Base-by-base conservation (phyloP, 2,329 filamentous ascomycete genomes). In the Thelonectria blattea region DNA sequence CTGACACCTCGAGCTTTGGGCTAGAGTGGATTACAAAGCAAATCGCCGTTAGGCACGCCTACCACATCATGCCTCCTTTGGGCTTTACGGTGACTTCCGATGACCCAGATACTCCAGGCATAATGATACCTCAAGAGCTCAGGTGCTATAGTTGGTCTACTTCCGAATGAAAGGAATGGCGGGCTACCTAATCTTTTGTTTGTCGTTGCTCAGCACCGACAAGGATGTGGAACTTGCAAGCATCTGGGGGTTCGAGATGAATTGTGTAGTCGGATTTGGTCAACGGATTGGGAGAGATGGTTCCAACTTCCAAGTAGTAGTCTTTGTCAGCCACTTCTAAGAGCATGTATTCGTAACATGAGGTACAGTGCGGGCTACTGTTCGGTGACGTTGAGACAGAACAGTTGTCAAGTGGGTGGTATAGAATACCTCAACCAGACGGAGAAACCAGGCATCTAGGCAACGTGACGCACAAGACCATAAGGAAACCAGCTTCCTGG, bases 21-120 rank as follows among this genome's bases (percentile, higher is more conserved):
- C 30, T 55, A 48, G 52, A 42, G 46, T 27, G 34, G 45, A 50
- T 56, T 42, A 56, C 46, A 50, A 56, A 56, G 53, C 53, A 56
- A 9, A 17, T 20, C 32, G 15, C 12, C 14, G 4, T 24, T 24
- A 17, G 8, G 22, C 34, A 17, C n/a, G 24, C 17, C 22, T 20
- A 20, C 52, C 32, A 49, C 52, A 48, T 49, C 20, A 32, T 48
- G 27, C 5, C 5, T 30, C 27, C 27, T 30, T 30, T 30, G 27
- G 27, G 27, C 27, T 30, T 30, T 7, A 15, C 15, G 12, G 34
- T 37, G 34, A 15, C 20, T n/a, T 18, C 27, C 18, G 42, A 15
- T 46, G 5, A 30, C 22, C 6, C 22, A 30, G 8, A 8, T 30
- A 30, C 27, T 30, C 8, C 9, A 30, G 27, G 27, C 5, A 30